These are phyloP conservation scores for Hygrocybe punicea DNA, from an alignment of 768 basidiomycete genomes.

Conservation along the genomic window DNA sequence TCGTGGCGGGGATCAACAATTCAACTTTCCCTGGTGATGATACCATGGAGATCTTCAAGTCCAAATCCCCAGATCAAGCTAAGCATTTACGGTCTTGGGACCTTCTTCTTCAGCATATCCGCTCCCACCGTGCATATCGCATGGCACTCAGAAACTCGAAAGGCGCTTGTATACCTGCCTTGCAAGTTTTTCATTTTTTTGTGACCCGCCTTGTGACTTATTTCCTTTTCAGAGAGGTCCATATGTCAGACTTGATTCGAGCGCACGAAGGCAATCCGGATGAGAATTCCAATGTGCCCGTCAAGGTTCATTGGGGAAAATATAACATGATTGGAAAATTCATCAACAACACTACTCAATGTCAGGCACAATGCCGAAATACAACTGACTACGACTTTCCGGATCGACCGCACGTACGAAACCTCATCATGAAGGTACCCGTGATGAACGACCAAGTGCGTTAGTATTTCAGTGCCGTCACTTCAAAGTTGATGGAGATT, in stretches of 20 bases:
- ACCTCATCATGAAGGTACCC: slow-evolving; percentile 51
- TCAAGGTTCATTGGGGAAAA: slow-evolving; percentile 92
- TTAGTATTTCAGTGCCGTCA: not conserved
- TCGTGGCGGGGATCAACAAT: slow-evolving; percentile 90
- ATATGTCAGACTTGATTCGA: slow-evolving; percentile 84
- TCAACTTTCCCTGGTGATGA: slow-evolving; percentile 75
- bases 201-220: not conserved
- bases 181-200: slow-evolving; percentile 46
- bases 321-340: slow-evolving; percentile 90
- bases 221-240: slow-evolving; percentile 74
- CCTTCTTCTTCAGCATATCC: slow-evolving; percentile 73
- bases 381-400: slow-evolving; percentile 58
- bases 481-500: slow-evolving; percentile 2
- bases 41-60: slow-evolving; percentile 70
- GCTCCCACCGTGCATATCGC: slow-evolving; percentile 88
- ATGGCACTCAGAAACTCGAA: slow-evolving; percentile 82
- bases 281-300: slow-evolving; percentile 57
- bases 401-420: slow-evolving; percentile 52
- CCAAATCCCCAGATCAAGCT: slow-evolving; percentile 60
- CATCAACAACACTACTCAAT: slow-evolving; percentile 70
- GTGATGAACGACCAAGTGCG: slow-evolving; percentile 72
- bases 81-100: slow-evolving; percentile 83
- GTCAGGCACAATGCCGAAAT: slow-evolving; percentile 70
- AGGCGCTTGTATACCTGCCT: slow-evolving; percentile 81
- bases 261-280: slow-evolving; percentile 84